Evolutionary conservation across 2,329 filamentous ascomycete genomes (phyloP).

Genomic region (Talaromyces sp.): DNA sequence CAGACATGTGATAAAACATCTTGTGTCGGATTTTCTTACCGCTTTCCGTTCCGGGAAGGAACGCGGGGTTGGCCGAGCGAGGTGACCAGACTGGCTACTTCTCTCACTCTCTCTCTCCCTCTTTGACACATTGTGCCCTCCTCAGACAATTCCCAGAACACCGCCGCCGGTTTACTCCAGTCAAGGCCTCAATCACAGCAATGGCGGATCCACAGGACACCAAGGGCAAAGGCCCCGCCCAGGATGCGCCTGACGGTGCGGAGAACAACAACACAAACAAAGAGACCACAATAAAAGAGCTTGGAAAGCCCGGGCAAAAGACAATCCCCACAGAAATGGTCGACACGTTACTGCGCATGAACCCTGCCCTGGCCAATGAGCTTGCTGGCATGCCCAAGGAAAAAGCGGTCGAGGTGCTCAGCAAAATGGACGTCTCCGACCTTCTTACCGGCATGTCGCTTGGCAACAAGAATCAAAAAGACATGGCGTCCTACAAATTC

Average conservation of each 20-base stretch:
- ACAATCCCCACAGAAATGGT: conserved; percentile 34
- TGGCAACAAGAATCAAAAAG: conserved; percentile 83
- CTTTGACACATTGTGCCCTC: not conserved
- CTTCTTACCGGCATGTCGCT: conserved; percentile 56
- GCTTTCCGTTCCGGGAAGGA: conserved; percentile 1
- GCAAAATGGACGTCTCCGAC: conserved; percentile 44
- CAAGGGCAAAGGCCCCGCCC: conserved; percentile 25
- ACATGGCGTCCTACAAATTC: conserved; percentile 97
- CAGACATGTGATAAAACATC: not conserved
- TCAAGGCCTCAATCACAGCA: conserved; percentile 10
- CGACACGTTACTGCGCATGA: conserved; percentile 41
- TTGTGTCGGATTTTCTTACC: not conserved
- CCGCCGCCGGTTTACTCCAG: conserved; percentile 3
- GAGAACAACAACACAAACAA: conserved; percentile 4
- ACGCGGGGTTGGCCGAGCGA: conserved; percentile 5
- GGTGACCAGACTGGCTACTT: not conserved
- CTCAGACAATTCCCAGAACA: not conserved
- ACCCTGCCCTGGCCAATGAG: conserved; percentile 63
- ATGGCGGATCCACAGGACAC: conserved; percentile 32
- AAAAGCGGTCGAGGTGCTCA: conserved; percentile 46
- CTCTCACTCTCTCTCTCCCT: not conserved
- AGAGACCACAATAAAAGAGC: conserved; percentile 9
- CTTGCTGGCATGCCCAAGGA: conserved; percentile 68
- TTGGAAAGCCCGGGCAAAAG: conserved; percentile 18
- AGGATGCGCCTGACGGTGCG: conserved; percentile 10